Conservation (phyloP, 768 basidiomycete genomes). For the Leucosporidium scottii region DNA sequence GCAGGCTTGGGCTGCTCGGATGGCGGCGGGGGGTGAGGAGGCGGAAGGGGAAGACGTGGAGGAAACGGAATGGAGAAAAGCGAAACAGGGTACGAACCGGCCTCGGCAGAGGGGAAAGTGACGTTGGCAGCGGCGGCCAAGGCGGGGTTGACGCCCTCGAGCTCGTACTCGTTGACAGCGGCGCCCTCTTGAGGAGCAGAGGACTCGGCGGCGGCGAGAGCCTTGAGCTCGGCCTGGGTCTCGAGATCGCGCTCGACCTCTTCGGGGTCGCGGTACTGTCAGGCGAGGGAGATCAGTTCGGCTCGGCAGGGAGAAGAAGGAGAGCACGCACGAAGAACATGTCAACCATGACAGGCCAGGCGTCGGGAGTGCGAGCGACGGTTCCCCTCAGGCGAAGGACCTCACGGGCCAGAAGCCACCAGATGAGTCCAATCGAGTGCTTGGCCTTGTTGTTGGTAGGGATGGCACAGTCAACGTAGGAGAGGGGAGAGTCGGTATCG, state of each 20-base stretch:
- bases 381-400: conserved; percentile 91
- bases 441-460: conserved; percentile 99
- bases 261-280: conserved; percentile 85
- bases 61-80: conserved; percentile 9
- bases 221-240: conserved; percentile 82
- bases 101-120: conserved; percentile 55
- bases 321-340: conserved; percentile 31
- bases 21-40: neutral
- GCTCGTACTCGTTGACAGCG: conserved; percentile 52
- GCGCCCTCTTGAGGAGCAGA: conserved; percentile 44
- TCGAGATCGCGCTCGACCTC: conserved; percentile 97
- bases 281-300: conserved; percentile 1
- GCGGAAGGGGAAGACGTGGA: conserved; percentile 10
- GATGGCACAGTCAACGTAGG: conserved; percentile 96
- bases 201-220: conserved; percentile 51
- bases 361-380: conserved; percentile 79
- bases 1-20: no score
- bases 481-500: conserved; percentile 95
- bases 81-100: conserved; percentile 42
- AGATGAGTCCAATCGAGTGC: conserved; percentile 92
- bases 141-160: conserved; percentile 56
- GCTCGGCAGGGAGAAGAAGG: no score
- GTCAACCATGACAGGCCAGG: conserved; percentile 91
- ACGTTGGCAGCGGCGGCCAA: conserved; percentile 66
- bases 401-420: conserved; percentile 96